Conservation (phyloP, 75 land plant species). For the Pinus tabuliformis region DNA sequence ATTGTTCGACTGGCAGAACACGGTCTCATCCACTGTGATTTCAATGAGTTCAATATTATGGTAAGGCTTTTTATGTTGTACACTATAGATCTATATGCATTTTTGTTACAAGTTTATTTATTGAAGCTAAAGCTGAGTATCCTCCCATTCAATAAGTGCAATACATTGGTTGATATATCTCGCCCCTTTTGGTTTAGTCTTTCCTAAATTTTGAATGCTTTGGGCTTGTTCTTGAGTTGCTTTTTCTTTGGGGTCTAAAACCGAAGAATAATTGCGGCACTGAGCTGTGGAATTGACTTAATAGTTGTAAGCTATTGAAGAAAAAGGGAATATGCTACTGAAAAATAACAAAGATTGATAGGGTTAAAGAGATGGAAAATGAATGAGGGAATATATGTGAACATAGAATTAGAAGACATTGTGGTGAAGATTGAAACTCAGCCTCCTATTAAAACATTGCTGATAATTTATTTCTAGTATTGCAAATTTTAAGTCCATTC, state of each 20-base stretch:
- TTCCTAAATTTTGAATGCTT: background rate
- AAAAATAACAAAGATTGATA: too few species aligned
- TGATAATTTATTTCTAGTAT: too few species aligned
- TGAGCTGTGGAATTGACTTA: too few species aligned
- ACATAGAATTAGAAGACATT: too few species aligned
- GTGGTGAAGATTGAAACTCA: too few species aligned
- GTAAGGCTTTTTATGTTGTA: slow-evolving; percentile 29
- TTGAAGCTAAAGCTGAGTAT: background rate
- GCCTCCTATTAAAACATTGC: too few species aligned
- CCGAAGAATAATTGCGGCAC: background rate
- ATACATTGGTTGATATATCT: background rate
- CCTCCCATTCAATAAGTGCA: background rate
- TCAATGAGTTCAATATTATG: slow-evolving; percentile 98
- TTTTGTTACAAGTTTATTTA: background rate
- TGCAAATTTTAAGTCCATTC: too few species aligned
- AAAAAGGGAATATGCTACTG: too few species aligned
- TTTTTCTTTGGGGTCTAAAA: background rate
- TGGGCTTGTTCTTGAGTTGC: background rate
- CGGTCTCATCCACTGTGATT: slow-evolving; percentile 98
- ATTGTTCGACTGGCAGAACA: slow-evolving; percentile 90
- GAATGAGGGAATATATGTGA: too few species aligned
- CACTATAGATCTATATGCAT: background rate
- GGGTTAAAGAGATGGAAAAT: too few species aligned
- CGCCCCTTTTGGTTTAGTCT: background rate
- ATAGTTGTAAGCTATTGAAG: too few species aligned